These are phyloP conservation scores for Physcomitrium patens DNA, from an alignment of 225 moss, liverwort and hornwort genomes.

Conservation along the genomic window DNA sequence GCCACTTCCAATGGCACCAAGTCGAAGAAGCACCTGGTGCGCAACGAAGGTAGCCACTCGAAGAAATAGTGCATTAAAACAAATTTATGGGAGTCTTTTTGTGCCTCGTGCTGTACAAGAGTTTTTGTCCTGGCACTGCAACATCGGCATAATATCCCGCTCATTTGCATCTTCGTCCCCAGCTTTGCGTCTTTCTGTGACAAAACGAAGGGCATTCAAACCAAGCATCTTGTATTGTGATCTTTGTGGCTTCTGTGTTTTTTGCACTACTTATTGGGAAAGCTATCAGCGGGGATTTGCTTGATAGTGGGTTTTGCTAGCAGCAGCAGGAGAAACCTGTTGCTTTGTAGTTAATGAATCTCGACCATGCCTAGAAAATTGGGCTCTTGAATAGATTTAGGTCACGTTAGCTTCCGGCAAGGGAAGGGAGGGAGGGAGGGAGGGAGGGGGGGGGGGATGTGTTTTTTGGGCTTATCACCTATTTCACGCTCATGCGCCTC, in stretches of 20 bases:
- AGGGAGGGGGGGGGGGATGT: too few relatives aligned
- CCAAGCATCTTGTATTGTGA: slow-evolving; percentile 45
- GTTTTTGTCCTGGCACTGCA: slow-evolving; percentile 34
- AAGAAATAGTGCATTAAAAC: slow-evolving; percentile 38
- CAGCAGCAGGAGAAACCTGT: slow-evolving; percentile 29
- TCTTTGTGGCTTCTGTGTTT: slow-evolving; percentile 47
- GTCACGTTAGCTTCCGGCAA: slow-evolving; percentile 28
- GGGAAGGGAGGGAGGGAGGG: background rate
- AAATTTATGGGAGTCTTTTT: slow-evolving; percentile 28
- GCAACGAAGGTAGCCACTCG: slow-evolving; percentile 60
- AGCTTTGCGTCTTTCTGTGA: slow-evolving; percentile 29
- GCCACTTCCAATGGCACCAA: slow-evolving; percentile 36
- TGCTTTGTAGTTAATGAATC: slow-evolving; percentile 22
- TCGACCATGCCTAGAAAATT: slow-evolving; percentile 33
- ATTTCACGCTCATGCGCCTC: slow-evolving; percentile 27
- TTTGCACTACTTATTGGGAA: slow-evolving; percentile 34
- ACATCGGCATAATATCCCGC: slow-evolving; percentile 25
- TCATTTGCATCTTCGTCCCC: slow-evolving; percentile 27
- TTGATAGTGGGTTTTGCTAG: slow-evolving; percentile 19
- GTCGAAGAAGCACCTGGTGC: slow-evolving; percentile 43
- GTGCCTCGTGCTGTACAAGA: slow-evolving; percentile 29
- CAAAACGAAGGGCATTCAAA: slow-evolving; percentile 36
- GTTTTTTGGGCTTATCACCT: slow-evolving; percentile 29
- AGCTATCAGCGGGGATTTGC: slow-evolving; percentile 33
- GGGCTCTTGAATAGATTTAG: slow-evolving; percentile 41